Evolutionary conservation across 495 filamentous ascomycete species (phyloP).

Genomic region (Aspergillus haitiensis): DNA sequence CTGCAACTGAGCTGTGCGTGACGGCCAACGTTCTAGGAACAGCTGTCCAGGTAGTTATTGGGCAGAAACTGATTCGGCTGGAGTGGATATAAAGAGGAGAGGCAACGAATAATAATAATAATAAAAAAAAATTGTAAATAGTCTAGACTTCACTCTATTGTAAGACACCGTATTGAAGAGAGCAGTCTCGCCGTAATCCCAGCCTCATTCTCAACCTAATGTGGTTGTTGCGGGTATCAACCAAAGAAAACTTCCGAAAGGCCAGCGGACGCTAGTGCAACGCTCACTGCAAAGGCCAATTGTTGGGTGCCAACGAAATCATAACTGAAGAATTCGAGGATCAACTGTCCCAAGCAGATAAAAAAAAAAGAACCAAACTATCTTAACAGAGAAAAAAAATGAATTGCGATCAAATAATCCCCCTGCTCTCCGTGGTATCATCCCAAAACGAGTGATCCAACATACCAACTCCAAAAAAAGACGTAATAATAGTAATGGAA

Average conservation of each 20-base stretch:
- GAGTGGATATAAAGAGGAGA: conserved; percentile 3
- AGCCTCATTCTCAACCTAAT: conserved; percentile 1
- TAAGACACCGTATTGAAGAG: background rate
- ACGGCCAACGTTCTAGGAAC: background rate
- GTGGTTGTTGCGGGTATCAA: background rate
- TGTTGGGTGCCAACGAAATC: background rate
- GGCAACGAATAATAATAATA: conserved; percentile 10
- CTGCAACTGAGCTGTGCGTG: background rate
- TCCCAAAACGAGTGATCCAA: conserved; percentile 14
- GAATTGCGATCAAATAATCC: background rate
- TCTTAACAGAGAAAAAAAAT: conserved; percentile 2
- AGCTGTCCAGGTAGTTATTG: conserved; percentile 7
- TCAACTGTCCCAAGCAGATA: background rate
- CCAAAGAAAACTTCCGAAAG: background rate
- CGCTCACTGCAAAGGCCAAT: background rate
- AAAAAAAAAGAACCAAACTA: background rate
- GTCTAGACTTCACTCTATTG: conserved; percentile 6
- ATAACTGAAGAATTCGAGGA: background rate
- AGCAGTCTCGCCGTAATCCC: background rate
- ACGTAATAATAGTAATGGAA: background rate
- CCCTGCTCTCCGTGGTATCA: conserved; percentile 15
- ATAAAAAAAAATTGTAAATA: conserved; percentile 12
- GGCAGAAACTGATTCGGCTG: background rate
- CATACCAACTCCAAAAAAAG: conserved; percentile 16
- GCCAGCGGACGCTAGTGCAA: background rate